Conservation (phyloP, 768 basidiomycete species). For the Mycena leptocephala region DNA sequence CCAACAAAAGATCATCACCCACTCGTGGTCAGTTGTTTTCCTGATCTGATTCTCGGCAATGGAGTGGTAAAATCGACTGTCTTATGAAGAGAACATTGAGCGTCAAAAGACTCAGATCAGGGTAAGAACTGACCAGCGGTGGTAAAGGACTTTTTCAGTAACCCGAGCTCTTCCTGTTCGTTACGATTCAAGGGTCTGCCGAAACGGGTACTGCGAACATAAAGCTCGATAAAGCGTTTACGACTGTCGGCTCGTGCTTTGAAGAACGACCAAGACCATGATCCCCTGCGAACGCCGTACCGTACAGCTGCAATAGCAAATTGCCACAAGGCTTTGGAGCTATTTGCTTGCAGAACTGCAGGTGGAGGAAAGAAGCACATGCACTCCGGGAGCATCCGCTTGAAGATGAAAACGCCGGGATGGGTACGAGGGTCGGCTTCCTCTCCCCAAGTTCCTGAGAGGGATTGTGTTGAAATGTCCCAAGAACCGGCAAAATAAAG, state of each 20-base stretch:
- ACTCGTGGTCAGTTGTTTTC: conserved; percentile 44
- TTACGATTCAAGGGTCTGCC: conserved; percentile 36
- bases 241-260: conserved; percentile 43
- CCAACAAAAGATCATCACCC: background rate
- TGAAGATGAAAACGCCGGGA: conserved; percentile 44
- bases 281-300: conserved; percentile 39
- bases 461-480: conserved; percentile 10
- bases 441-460: conserved; percentile 36
- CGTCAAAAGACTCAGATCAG: too few species aligned
- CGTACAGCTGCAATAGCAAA: conserved; percentile 47
- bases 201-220: conserved; percentile 38
- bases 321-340: conserved; percentile 46
- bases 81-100: background rate
- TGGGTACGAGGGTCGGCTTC: conserved; percentile 29
- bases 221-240: conserved; percentile 43
- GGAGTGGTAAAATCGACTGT: conserved; percentile 39
- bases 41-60: conserved; percentile 37
- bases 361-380: conserved; percentile 47
- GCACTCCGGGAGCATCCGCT: conserved; percentile 39
- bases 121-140: conserved; percentile 39
- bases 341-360: conserved; percentile 39
- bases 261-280: conserved; percentile 51
- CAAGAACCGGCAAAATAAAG: conserved; percentile 32
- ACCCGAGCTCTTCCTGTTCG: conserved; percentile 39
- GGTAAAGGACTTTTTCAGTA: conserved; percentile 35